phyloP scores from a whole-genome alignment of 768 basidiomycete genomes.

The Podaxis carcinomalis region DNA sequence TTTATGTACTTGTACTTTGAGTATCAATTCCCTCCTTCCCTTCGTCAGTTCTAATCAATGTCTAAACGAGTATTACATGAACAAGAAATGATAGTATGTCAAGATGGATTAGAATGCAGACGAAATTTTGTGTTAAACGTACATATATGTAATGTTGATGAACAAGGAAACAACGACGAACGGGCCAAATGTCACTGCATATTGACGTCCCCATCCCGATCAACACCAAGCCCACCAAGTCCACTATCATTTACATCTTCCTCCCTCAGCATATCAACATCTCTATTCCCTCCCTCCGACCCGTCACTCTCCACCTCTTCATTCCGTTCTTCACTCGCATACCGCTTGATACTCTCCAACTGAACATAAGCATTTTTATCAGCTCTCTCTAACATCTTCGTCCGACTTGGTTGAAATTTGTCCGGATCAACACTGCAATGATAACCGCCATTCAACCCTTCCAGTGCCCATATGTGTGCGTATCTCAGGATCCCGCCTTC shows the following conservation, averaged over 20 bases:
- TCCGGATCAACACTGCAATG: constrained; percentile 70
- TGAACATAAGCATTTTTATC: constrained; percentile 42
- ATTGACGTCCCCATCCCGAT: not conserved
- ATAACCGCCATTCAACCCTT: constrained; percentile 64
- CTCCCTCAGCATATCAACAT: constrained; percentile 20
- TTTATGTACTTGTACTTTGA: not conserved
- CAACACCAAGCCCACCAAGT: not conserved
- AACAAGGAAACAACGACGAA: not conserved
- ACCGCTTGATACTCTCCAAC: constrained; percentile 35
- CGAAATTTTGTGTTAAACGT: not conserved
- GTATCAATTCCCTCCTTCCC: not conserved
- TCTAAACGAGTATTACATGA: not conserved
- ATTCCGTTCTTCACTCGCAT: constrained; percentile 24
- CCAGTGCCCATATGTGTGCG: constrained; percentile 64
- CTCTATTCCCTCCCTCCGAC: constrained; percentile 13
- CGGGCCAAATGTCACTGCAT: not conserved
- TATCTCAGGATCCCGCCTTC: constrained; percentile 33
- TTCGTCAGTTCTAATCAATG: not conserved
- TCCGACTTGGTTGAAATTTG: constrained; percentile 46
- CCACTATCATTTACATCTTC: constrained; percentile 1
- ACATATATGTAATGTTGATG: not conserved
- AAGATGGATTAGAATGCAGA: not conserved
- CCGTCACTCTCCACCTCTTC: constrained; percentile 7
- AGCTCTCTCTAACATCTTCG: constrained; percentile 60
- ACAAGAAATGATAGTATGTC: not conserved